Evolutionary conservation across 441 rosid species (phyloP).

Genomic region (Pelargonium exstipulatum): DNA sequence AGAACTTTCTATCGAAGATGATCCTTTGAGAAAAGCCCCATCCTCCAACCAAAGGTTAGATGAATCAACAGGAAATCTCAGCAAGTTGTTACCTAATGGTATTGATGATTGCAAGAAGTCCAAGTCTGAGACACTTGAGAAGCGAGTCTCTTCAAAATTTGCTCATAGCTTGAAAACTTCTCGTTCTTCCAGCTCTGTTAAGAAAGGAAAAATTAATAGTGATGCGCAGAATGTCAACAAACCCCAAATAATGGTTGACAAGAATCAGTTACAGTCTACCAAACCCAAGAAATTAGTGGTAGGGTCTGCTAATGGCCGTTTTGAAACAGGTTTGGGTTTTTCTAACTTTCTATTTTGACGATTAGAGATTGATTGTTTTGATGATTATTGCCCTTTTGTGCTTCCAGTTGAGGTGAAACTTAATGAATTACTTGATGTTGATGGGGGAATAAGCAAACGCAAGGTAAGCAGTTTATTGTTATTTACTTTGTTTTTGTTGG

Average conservation of each 20-base stretch:
- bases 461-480: conserved; percentile 48
- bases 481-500: not conserved
- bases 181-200: conserved; percentile 37
- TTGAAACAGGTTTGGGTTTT: conserved; percentile 63
- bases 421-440: conserved; percentile 86
- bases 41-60: conserved; percentile 26
- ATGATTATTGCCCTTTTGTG: conserved; percentile 19
- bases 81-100: conserved; percentile 36
- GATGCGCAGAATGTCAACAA: conserved; percentile 41
- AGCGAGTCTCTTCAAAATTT: conserved; percentile 41
- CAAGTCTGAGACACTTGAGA: conserved; percentile 41
- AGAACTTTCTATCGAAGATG: conserved; percentile 37
- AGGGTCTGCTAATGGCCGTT: conserved; percentile 51
- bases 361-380: conserved; percentile 1
- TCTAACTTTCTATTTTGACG: conserved; percentile 9
- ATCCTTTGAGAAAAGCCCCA: conserved; percentile 29
- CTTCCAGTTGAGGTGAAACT: conserved; percentile 92
- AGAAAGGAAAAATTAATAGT: conserved; percentile 50
- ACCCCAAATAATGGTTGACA: conserved; percentile 44
- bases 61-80: conserved; percentile 20
- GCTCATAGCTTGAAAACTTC: conserved; percentile 58
- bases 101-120: conserved; percentile 33
- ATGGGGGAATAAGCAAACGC: conserved; percentile 90
- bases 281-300: conserved; percentile 58
- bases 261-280: conserved; percentile 40